Evolutionary conservation across 768 basidiomycete species (phyloP).

Genomic region (Kwoniella bestiolae): DNA sequence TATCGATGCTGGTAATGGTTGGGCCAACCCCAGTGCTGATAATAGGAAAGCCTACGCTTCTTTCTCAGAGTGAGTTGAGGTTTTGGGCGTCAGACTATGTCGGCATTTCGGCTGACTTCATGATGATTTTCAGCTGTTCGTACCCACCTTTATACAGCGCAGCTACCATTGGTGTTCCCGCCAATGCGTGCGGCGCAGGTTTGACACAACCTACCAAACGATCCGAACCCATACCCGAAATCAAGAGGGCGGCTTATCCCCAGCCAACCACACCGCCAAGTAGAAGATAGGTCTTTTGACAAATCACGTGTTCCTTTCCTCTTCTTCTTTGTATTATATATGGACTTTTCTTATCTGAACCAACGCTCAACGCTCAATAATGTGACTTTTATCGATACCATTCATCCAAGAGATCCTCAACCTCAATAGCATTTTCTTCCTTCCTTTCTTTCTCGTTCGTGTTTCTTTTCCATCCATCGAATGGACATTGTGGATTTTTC

Average conservation of each 20-base stretch:
- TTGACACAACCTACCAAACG: slow-evolving; percentile 25
- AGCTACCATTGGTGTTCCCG: slow-evolving; percentile 37
- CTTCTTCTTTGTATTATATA: not conserved
- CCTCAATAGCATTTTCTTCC: too few relatives aligned
- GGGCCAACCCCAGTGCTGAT: slow-evolving; percentile 58
- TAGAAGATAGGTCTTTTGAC: slow-evolving; percentile 1
- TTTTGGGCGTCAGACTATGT: not conserved
- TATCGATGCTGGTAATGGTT: slow-evolving; percentile 64
- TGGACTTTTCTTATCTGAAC: not conserved
- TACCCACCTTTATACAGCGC: slow-evolving; percentile 53
- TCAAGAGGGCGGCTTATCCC: slow-evolving; percentile 14
- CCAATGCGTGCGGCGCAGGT: slow-evolving; percentile 53
- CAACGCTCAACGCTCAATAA: not conserved
- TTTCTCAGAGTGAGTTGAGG: slow-evolving; percentile 38
- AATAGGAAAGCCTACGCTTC: slow-evolving; percentile 35
- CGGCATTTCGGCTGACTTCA: not conserved
- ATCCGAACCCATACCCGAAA: not conserved
- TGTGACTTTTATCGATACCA: not conserved
- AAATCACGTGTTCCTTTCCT: too few relatives aligned
- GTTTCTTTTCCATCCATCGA: not conserved
- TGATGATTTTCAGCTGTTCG: slow-evolving; percentile 32
- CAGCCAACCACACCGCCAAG: slow-evolving; percentile 12
- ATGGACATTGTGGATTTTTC: slow-evolving; percentile 1
- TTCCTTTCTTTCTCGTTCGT: too few relatives aligned
- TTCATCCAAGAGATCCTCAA: not conserved